A percentile compares a stretch with the other conserved stretches of the same genome.
Evolutionary conservation across 306 rosid species (phyloP).

Genomic region (Inga leiocalycina): DNA sequence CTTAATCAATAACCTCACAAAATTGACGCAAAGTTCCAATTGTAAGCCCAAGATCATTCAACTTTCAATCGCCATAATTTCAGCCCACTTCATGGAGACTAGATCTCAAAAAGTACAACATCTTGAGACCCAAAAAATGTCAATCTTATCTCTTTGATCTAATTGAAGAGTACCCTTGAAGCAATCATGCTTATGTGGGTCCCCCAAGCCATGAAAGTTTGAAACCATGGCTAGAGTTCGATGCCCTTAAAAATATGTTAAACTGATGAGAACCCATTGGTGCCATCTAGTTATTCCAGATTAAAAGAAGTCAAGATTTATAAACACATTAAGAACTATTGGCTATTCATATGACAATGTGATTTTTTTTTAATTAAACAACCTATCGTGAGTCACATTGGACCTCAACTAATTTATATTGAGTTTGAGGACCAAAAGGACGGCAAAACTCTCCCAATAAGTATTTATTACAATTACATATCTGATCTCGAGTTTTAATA

Average conservation of each 20-base stretch:
- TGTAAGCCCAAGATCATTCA: not conserved
- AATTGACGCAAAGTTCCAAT: not conserved
- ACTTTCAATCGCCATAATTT: not conserved
- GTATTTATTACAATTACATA: no score
- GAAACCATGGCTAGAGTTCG: not conserved
- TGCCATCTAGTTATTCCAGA: not conserved
- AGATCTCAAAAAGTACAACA: not conserved
- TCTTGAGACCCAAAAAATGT: not conserved
- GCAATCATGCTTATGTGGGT: not conserved
- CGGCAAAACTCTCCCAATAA: no score
- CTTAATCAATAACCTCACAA: not conserved
- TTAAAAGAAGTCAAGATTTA: not conserved
- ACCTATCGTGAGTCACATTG: not conserved
- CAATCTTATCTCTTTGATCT: not conserved
- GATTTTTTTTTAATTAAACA: not conserved
- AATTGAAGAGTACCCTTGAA: not conserved
- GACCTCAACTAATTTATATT: no score
- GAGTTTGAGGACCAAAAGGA: no score
- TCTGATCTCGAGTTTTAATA: no score
- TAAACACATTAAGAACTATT: not conserved
- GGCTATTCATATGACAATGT: not conserved
- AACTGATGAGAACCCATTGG: not conserved
- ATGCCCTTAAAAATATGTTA: no score
- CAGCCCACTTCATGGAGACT: not conserved
- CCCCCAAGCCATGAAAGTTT: not conserved